phyloP scores from a whole-genome alignment of 371 early-diverging fungal species.

The Paraphysoderma sedebokerense region DNA sequence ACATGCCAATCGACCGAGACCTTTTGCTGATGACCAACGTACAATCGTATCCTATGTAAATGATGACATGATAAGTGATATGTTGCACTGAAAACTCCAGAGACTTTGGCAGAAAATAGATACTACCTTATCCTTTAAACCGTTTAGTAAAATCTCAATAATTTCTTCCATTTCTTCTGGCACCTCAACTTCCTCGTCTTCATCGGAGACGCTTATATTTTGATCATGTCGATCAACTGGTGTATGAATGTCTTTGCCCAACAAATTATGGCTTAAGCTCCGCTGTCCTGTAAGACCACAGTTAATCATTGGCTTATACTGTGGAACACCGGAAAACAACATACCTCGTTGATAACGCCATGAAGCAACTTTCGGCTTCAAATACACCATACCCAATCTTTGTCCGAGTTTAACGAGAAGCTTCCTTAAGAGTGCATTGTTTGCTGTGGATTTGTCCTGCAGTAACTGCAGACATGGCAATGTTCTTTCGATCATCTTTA shows the following conservation, averaged over 20 bases:
- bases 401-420: conserved; percentile 61
- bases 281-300: conserved; percentile 20
- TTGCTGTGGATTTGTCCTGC: conserved; percentile 29
- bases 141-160: conserved; percentile 58
- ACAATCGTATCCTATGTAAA: conserved; percentile 73
- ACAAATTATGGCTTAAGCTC: conserved; percentile 25
- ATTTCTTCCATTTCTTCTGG: conserved; percentile 56
- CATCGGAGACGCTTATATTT: conserved; percentile 13
- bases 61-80: neutral
- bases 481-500: conserved; percentile 34
- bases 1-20: conserved; percentile 67
- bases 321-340: neutral
- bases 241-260: too few species aligned
- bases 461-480: conserved; percentile 29
- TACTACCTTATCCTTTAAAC: conserved; percentile 53
- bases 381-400: conserved; percentile 51
- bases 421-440: conserved; percentile 61
- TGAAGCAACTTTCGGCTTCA: conserved; percentile 50
- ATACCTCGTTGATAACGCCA: conserved; percentile 55
- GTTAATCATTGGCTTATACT: too few species aligned
- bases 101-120: neutral
- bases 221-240: conserved; percentile 3
- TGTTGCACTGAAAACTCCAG: neutral
- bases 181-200: conserved; percentile 35
- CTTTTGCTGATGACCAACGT: conserved; percentile 92